Percentiles rank a stretch among this genome's conserved stretches.
These are phyloP conservation scores for Dendrocalamus sinicus DNA, from an alignment of 176 grass and related monocot genomes.

Conservation along the genomic window DNA sequence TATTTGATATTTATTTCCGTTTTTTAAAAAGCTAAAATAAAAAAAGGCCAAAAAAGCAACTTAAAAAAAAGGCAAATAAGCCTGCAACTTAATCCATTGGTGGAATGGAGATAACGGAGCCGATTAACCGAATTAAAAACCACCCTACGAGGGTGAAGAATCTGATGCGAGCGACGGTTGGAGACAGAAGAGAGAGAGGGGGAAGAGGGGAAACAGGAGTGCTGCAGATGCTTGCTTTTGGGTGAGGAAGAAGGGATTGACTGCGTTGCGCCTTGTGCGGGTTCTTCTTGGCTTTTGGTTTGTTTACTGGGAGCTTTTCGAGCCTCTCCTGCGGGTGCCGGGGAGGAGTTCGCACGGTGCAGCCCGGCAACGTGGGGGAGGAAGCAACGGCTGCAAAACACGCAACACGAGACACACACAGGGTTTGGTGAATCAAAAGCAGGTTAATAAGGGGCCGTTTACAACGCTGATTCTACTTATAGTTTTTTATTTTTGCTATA, in stretches of 20 bases:
- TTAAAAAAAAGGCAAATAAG: background rate
- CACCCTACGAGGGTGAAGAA: background rate
- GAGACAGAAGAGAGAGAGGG: background rate
- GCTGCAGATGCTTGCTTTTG: slow-evolving; percentile 37
- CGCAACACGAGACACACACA: no score
- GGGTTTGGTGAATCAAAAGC: no score
- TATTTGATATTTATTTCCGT: no score
- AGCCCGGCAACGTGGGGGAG: background rate
- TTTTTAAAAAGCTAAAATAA: no score
- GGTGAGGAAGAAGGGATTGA: background rate
- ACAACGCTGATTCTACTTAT: no score
- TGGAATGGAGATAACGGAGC: background rate
- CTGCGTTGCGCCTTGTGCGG: slow-evolving; percentile 1
- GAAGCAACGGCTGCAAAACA: no score
- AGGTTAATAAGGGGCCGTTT: no score
- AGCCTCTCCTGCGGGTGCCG: background rate
- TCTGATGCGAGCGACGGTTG: slow-evolving; percentile 40
- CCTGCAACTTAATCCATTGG: slow-evolving; percentile 6
- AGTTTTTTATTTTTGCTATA: no score
- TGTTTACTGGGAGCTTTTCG: background rate
- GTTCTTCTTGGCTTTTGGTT: background rate
- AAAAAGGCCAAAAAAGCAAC: no score
- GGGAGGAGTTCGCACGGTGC: background rate
- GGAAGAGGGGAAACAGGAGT: background rate
- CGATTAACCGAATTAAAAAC: slow-evolving; percentile 16